phyloP scores from a whole-genome alignment of 164 flowering plant species.

The Paratinospora sagittata region DNA sequence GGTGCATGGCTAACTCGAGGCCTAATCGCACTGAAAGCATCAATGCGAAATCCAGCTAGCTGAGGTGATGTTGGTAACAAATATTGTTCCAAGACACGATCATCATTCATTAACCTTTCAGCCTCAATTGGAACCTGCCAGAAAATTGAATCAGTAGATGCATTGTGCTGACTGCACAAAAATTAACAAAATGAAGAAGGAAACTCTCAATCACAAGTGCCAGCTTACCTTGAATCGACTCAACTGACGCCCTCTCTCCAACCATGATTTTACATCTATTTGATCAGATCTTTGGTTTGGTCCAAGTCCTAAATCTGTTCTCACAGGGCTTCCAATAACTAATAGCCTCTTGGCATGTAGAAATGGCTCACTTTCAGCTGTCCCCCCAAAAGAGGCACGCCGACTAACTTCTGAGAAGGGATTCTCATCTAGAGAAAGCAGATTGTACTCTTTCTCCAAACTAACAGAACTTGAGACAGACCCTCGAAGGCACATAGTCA shows the following conservation, averaged over 20 bases:
- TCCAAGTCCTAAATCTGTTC: slow-evolving; percentile 35
- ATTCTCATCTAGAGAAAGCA: slow-evolving; percentile 77
- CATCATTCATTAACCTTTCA: slow-evolving; percentile 56
- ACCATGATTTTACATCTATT: slow-evolving; percentile 49
- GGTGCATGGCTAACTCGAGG: slow-evolving; percentile 85
- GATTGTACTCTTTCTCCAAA: slow-evolving; percentile 57
- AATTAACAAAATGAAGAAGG: slow-evolving; percentile 2
- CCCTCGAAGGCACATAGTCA: slow-evolving; percentile 59
- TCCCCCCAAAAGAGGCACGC: slow-evolving; percentile 76
- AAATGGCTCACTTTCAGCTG: slow-evolving; percentile 53
- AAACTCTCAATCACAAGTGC: neutral
- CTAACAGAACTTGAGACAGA: slow-evolving; percentile 68
- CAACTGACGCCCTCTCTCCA: slow-evolving; percentile 70
- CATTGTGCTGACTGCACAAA: neutral
- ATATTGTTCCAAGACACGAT: slow-evolving; percentile 68
- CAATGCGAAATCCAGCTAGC: slow-evolving; percentile 86
- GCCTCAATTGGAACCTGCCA: slow-evolving; percentile 80
- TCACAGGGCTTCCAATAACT: slow-evolving; percentile 63
- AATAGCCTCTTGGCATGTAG: slow-evolving; percentile 82
- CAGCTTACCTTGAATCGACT: slow-evolving; percentile 66
- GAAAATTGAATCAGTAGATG: neutral
- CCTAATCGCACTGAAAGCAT: slow-evolving; percentile 72
- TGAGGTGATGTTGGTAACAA: slow-evolving; percentile 67
- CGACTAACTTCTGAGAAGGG: slow-evolving; percentile 54
- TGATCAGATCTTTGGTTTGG: slow-evolving; percentile 46